A percentile compares a stretch with the other conserved stretches of the same genome.
Conservation (phyloP, 164 flowering plant genomes). For the Tetrastigma voinierianum region DNA sequence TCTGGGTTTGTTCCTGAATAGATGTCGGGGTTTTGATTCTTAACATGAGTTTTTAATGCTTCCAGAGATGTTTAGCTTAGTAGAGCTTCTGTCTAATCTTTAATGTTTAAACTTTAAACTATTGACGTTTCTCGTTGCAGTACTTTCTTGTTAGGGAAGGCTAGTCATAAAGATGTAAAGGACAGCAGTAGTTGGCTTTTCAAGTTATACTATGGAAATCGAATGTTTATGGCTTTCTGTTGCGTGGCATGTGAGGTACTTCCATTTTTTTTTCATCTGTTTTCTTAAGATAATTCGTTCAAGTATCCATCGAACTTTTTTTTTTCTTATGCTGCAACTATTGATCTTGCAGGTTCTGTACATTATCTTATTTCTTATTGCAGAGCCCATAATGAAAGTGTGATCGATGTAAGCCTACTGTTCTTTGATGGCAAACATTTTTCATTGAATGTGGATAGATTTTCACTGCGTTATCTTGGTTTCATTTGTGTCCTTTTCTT, state of each 20-base stretch:
- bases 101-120: not conserved
- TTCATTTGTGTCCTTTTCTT: slow-evolving; percentile 12
- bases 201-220: slow-evolving; percentile 74
- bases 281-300: not conserved
- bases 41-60: not conserved
- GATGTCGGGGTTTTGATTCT: not conserved
- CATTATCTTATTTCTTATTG: slow-evolving; percentile 67
- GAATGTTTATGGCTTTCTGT: slow-evolving; percentile 88
- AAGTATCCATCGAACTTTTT: not conserved
- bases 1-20: not conserved
- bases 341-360: slow-evolving; percentile 70
- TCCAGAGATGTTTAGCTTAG: not conserved
- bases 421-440: not conserved
- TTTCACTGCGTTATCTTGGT: not conserved
- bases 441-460: not conserved
- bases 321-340: slow-evolving; percentile 2
- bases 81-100: not conserved
- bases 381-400: slow-evolving; percentile 45
- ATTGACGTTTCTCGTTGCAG: slow-evolving; percentile 36
- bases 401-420: slow-evolving; percentile 52
- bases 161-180: slow-evolving; percentile 94
- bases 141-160: slow-evolving; percentile 81
- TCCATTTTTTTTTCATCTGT: not conserved
- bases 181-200: slow-evolving; percentile 93
- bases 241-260: slow-evolving; percentile 92